Conservation (phyloP, 768 basidiomycete species). For the Lactifluus echinatus region DNA sequence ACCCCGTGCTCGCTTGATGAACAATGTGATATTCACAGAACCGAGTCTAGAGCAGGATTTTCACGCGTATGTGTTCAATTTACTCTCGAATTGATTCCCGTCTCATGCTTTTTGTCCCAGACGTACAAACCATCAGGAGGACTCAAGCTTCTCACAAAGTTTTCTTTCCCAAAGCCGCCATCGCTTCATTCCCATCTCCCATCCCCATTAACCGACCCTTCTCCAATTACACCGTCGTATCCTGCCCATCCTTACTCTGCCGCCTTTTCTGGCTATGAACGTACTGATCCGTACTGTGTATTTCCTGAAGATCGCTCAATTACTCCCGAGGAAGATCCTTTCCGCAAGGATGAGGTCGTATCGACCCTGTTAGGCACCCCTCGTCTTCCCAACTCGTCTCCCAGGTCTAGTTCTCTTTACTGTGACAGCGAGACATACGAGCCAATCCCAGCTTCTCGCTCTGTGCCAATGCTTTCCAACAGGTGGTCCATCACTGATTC, state of each 20-base stretch:
- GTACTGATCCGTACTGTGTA: background rate
- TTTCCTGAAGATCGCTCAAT: conserved; percentile 6
- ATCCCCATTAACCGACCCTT: background rate
- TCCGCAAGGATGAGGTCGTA: conserved; percentile 15
- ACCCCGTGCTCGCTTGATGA: background rate
- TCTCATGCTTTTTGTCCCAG: background rate
- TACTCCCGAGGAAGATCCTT: conserved; percentile 19
- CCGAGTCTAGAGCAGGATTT: background rate
- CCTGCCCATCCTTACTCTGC: conserved; percentile 2
- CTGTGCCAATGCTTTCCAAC: conserved; percentile 5
- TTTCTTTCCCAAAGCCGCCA: conserved; percentile 2
- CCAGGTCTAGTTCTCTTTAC: background rate
- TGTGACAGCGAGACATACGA: background rate
- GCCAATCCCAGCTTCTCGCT: background rate
- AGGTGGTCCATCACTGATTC: conserved; percentile 7
- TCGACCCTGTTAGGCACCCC: background rate
- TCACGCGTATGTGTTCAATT: background rate
- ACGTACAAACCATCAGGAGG: background rate
- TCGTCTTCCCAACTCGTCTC: background rate
- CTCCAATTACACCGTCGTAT: conserved; percentile 3
- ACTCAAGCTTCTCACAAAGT: conserved; percentile 10
- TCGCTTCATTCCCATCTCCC: background rate
- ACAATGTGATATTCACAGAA: background rate
- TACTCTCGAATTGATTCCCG: background rate
- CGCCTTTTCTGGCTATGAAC: background rate